phyloP scores from a whole-genome alignment of 2,329 filamentous ascomycete species.

The Capronia epimyces region DNA sequence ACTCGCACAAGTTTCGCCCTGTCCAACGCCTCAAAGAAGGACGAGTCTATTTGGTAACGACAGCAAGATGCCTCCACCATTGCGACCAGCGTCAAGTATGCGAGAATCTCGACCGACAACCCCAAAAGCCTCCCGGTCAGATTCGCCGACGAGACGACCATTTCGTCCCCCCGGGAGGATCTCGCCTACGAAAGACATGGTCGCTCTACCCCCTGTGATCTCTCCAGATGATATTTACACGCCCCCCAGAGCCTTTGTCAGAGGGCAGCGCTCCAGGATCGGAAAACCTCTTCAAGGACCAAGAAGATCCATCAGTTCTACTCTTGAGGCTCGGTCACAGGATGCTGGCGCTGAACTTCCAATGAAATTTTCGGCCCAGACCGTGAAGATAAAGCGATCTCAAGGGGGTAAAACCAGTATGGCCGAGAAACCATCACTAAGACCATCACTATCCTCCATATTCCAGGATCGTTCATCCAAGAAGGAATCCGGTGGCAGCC shows the following conservation, averaged over 20 bases:
- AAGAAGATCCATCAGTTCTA: constrained; percentile 12
- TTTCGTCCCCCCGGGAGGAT: constrained; percentile 25
- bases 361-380: constrained; percentile 6
- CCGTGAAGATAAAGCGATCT: constrained; percentile 11
- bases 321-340: constrained; percentile 3
- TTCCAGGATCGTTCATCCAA: constrained; percentile 13
- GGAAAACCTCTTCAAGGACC: constrained; percentile 17
- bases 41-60: constrained; percentile 68
- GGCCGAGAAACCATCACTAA: constrained; percentile 9
- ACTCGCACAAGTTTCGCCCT: constrained; percentile 69
- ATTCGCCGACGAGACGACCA: constrained; percentile 21
- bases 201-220: constrained; percentile 9
- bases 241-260: constrained; percentile 25
- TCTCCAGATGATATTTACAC: constrained; percentile 24
- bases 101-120: constrained; percentile 21
- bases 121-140: constrained; percentile 13
- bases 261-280: constrained; percentile 23
- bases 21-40: constrained; percentile 59
- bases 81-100: constrained; percentile 60
- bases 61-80: constrained; percentile 55
- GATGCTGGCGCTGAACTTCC: neutral
- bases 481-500: neutral
- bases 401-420: constrained; percentile 6
- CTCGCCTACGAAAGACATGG: constrained; percentile 22
- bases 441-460: constrained; percentile 18